These are phyloP conservation scores for Colletotrichum magnum DNA, from an alignment of 2,329 filamentous ascomycete species.

Conservation along the genomic window DNA sequence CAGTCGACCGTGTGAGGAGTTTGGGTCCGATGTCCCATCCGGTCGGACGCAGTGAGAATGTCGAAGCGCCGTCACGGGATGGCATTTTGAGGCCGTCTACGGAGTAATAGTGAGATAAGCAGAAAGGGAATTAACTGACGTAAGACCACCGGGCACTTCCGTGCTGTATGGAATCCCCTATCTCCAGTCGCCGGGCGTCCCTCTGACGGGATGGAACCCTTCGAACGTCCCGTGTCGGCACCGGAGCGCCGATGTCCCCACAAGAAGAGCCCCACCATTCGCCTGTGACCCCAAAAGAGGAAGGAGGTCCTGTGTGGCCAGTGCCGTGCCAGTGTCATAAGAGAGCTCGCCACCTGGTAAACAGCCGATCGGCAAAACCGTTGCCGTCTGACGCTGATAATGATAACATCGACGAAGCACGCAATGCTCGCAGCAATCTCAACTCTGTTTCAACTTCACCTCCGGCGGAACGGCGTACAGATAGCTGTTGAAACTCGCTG, in stretches of 20 bases:
- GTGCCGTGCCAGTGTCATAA: slow-evolving; percentile 13
- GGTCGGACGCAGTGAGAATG: slow-evolving; percentile 17
- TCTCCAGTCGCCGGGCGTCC: slow-evolving; percentile 19
- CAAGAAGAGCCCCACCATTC: slow-evolving; percentile 11
- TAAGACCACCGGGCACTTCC: not conserved
- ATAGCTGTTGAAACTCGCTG: slow-evolving; percentile 1
- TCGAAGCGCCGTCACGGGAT: slow-evolving; percentile 34
- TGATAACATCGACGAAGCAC: slow-evolving; percentile 40
- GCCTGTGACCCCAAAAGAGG: slow-evolving; percentile 30
- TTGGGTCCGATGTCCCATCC: not conserved
- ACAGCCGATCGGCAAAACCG: slow-evolving; percentile 38
- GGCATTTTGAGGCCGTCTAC: slow-evolving; percentile 9
- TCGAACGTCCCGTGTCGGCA: slow-evolving; percentile 16
- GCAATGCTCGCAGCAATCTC: slow-evolving; percentile 28
- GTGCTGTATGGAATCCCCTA: not conserved
- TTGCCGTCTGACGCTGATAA: slow-evolving; percentile 36
- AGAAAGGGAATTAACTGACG: not conserved
- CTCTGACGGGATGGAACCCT: not conserved
- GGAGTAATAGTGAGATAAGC: not conserved
- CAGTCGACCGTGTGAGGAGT: not conserved
- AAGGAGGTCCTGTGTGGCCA: slow-evolving; percentile 20
- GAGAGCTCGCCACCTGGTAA: slow-evolving; percentile 23
- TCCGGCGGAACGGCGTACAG: slow-evolving; percentile 28
- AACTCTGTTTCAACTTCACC: slow-evolving; percentile 39
- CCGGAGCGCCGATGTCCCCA: slow-evolving; percentile 36